Conservation (phyloP, 768 basidiomycete species). For the Neoboletus brunneissimus region DNA sequence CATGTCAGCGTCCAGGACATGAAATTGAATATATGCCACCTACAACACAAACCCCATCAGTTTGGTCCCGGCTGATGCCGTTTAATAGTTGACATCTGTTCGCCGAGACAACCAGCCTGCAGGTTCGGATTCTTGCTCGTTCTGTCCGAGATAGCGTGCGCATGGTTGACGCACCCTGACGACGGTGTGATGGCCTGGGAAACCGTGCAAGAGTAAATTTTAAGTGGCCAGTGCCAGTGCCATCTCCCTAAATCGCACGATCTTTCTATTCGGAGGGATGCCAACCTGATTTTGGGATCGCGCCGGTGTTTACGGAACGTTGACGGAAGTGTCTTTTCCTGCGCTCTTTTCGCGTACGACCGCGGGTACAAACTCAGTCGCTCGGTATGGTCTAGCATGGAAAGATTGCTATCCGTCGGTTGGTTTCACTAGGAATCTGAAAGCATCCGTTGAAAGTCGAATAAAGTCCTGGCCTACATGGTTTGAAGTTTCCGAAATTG, state of each 20-base stretch:
- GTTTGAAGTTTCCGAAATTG: background rate
- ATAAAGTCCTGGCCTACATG: background rate
- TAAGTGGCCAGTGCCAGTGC: background rate
- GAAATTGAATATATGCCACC: background rate
- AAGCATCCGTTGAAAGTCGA: conserved; percentile 12
- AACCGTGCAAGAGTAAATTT: background rate
- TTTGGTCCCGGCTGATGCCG: conserved; percentile 4
- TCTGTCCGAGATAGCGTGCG: background rate
- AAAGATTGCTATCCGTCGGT: background rate
- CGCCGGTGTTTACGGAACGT: conserved; percentile 16
- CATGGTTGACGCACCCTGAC: conserved; percentile 4
- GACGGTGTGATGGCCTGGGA: conserved; percentile 9
- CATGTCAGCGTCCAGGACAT: background rate
- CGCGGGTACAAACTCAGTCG: background rate
- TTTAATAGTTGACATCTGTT: conserved; percentile 3
- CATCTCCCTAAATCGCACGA: background rate
- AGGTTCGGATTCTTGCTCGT: background rate
- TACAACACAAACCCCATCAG: background rate
- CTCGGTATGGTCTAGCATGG: conserved; percentile 17
- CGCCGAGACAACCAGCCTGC: background rate
- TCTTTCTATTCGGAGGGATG: conserved; percentile 3
- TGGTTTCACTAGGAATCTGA: conserved; percentile 3
- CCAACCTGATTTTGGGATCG: background rate
- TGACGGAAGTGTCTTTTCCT: background rate
- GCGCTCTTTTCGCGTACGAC: conserved; percentile 11